phyloP scores from a whole-genome alignment of 139 green algal species.

The Tetradesmus obliquus region DNA sequence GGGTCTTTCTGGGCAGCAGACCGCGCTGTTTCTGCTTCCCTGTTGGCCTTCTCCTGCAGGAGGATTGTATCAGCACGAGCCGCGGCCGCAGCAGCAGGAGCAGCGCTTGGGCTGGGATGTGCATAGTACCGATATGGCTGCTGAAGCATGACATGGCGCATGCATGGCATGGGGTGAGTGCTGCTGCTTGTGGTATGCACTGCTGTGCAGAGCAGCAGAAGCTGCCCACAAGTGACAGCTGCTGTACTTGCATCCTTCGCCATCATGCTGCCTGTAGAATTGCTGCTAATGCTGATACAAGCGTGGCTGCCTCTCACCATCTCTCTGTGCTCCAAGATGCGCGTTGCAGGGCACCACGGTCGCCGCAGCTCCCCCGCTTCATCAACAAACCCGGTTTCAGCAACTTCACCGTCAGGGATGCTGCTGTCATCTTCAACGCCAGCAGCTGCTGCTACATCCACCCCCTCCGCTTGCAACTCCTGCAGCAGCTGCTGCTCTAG shows the following conservation, averaged over 20 bases:
- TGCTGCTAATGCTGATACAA: not conserved
- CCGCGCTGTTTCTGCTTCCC: constrained; percentile 62
- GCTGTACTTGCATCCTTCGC: not conserved
- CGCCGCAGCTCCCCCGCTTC: constrained; percentile 78
- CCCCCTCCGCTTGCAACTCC: constrained; percentile 68
- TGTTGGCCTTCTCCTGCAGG: constrained; percentile 56
- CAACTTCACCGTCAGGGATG: constrained; percentile 58
- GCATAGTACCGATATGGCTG: too few species aligned
- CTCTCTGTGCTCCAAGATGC: constrained; percentile 87
- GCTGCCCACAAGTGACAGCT: not conserved
- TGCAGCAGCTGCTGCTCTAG: constrained; percentile 63
- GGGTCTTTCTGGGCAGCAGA: constrained; percentile 41
- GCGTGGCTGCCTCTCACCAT: constrained; percentile 45
- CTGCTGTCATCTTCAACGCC: constrained; percentile 78
- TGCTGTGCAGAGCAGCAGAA: not conserved
- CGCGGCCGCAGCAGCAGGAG: not conserved
- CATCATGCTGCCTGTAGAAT: not conserved
- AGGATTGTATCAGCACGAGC: not conserved
- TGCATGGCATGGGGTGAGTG: not conserved
- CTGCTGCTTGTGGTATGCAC: not conserved
- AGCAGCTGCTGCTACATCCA: constrained; percentile 60
- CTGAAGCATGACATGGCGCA: too few species aligned
- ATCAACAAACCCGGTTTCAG: constrained; percentile 74
- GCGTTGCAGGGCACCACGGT: constrained; percentile 85
- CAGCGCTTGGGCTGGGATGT: not conserved